phyloP scores from a whole-genome alignment of 1,284 basidiomycete genomes.

The Tilletia setariae region DNA sequence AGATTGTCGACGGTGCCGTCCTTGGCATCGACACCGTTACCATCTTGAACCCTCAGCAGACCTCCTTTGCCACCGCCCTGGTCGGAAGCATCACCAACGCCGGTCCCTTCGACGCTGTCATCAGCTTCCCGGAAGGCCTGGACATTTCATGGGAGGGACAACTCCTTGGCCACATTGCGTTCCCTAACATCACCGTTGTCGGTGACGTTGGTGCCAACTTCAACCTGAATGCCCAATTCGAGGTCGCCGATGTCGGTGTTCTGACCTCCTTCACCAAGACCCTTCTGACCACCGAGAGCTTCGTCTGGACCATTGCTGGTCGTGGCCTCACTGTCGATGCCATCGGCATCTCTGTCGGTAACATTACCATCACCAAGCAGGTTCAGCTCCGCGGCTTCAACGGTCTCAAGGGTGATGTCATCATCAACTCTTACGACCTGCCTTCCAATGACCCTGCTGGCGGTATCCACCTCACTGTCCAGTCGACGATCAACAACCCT shows the following conservation, averaged over 20 bases:
- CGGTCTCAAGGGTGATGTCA: slow-evolving; percentile 65
- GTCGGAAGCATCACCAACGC: slow-evolving; percentile 69
- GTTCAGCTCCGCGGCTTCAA: slow-evolving; percentile 72
- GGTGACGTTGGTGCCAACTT: slow-evolving; percentile 67
- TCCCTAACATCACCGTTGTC: slow-evolving; percentile 59
- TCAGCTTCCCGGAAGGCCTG: slow-evolving; percentile 67
- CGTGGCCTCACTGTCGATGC: slow-evolving; percentile 64
- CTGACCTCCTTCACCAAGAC: slow-evolving; percentile 68
- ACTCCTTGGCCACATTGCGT: slow-evolving; percentile 65
- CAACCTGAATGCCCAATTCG: slow-evolving; percentile 63
- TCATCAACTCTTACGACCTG: slow-evolving; percentile 69
- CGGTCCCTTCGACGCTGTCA: slow-evolving; percentile 72
- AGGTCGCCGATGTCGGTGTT: slow-evolving; percentile 64
- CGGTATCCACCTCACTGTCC: slow-evolving; percentile 69
- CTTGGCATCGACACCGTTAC: slow-evolving; percentile 55
- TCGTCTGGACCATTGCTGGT: slow-evolving; percentile 72
- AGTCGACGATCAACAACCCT: slow-evolving; percentile 67
- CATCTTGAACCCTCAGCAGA: slow-evolving; percentile 56
- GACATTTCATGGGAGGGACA: slow-evolving; percentile 66
- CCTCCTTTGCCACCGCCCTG: slow-evolving; percentile 65
- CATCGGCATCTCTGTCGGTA: slow-evolving; percentile 59
- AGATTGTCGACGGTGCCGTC: slow-evolving; percentile 65
- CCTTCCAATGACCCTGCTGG: slow-evolving; percentile 71
- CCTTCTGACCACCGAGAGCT: slow-evolving; percentile 67
- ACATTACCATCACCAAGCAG: slow-evolving; percentile 64